Evolutionary conservation across 2,329 filamentous ascomycete genomes (phyloP), one percentile per base, ranked within the genome.

Genomic region (Zymoseptoria pseudotritici): DNA sequence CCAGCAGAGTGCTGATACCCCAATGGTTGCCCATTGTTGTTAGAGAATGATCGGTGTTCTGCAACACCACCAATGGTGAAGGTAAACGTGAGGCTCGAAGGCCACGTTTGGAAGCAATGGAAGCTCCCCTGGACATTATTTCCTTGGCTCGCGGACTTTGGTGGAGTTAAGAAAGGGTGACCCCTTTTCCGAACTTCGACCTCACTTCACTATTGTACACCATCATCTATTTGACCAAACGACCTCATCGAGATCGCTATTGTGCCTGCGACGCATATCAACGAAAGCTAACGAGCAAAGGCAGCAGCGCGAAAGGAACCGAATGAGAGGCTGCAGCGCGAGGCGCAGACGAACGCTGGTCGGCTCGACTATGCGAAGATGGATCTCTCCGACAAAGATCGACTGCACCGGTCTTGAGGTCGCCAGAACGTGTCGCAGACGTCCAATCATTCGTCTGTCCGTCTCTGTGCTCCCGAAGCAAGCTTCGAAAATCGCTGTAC

Each of bases 361-460:
- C 90, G 96, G 63, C 86, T 97, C 21, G 90, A 96, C 67, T 82
- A 82, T 9, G 86, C 88, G 17, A 91, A 89, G 72, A 84, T 85
- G 10, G 84, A 90, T 11, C 77, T 96, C 29, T 84, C 87, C 19
- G 92, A 97, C 72, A 97, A 95, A 74, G 92, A 97, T 64, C 86
- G 88, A 57, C 82, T 96, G 66, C 24, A 90, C 94, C 69, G 90
- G 88, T 2, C 82, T 97, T 21, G 94, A 99, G 88, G 86, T 57
- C 86, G 90, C 61, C 91, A 91, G 22, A 24, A 24, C 22, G 2
- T 24, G 22, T 4, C 22, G 2, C 22, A 24, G 22, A 24, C 22
- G 22, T 24, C 22, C 22, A 4, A 24, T 4, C 4, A 24, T 24
- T 24, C 22, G 22, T 24, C 21, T 22, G 21, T 24, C 22, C 22